Percentiles rank a stretch among this genome's conserved stretches.
These are phyloP conservation scores for Neurospora sp. DNA, from an alignment of 495 filamentous ascomycete species.

Conservation along the genomic window DNA sequence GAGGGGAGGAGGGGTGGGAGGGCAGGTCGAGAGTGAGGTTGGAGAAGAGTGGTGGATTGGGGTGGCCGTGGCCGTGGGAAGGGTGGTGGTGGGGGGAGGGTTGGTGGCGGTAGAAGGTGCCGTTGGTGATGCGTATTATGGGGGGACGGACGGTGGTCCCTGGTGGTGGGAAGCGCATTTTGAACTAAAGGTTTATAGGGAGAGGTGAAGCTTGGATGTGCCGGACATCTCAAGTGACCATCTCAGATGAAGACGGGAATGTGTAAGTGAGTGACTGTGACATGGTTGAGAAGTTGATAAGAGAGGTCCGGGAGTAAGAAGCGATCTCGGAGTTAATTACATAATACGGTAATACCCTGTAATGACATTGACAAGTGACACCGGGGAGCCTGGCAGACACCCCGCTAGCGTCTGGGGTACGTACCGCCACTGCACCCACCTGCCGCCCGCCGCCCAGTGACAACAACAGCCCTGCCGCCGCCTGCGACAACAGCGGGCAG, in stretches of 20 bases:
- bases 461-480: background rate
- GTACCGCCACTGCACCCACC: background rate
- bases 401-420: background rate
- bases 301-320: background rate
- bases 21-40: constrained; percentile 57
- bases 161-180: constrained; percentile 21
- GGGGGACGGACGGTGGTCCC: constrained; percentile 30
- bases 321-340: constrained; percentile 2
- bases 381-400: background rate
- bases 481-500: background rate
- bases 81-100: constrained; percentile 36
- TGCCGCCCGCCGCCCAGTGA: background rate
- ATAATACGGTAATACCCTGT: background rate
- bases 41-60: constrained; percentile 57
- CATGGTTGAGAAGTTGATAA: no score
- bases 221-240: constrained; percentile 11
- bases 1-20: constrained; percentile 26
- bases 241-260: background rate
- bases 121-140: constrained; percentile 63
- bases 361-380: background rate
- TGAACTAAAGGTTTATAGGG: background rate
- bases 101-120: constrained; percentile 73
- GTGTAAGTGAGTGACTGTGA: background rate
- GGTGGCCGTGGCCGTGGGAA: constrained; percentile 4
- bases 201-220: background rate